phyloP scores from a whole-genome alignment of 1,284 basidiomycete species.

The Coniferiporia weirii region DNA sequence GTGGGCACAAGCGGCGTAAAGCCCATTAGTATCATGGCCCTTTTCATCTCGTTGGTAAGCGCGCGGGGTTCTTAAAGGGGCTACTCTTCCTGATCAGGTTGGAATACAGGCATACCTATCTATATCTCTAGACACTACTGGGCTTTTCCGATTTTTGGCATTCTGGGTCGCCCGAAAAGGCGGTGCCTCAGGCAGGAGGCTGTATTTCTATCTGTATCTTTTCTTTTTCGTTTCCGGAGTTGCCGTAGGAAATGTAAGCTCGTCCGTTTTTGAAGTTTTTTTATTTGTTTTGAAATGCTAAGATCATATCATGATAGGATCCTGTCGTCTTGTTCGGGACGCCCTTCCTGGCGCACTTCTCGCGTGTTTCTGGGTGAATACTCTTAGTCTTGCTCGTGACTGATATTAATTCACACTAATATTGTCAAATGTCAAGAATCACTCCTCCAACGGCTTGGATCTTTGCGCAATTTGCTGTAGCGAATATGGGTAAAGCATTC shows the following conservation, averaged over 20 bases:
- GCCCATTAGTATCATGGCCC: conserved; percentile 89
- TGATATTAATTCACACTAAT: neutral
- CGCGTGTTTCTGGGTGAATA: conserved; percentile 56
- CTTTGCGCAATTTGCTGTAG: conserved; percentile 65
- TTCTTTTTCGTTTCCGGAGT: conserved; percentile 79
- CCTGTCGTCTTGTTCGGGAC: conserved; percentile 84
- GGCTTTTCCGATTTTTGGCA: conserved; percentile 81
- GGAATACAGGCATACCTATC: conserved; percentile 77
- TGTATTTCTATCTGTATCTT: conserved; percentile 77
- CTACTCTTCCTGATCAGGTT: neutral
- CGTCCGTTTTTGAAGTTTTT: neutral
- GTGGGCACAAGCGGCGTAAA: conserved; percentile 73
- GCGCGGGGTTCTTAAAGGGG: neutral
- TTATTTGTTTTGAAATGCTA: neutral
- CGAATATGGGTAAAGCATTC: conserved; percentile 75
- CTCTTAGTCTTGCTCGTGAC: conserved; percentile 22
- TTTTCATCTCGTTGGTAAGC: conserved; percentile 79
- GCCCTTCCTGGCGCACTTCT: conserved; percentile 83
- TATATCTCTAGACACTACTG: conserved; percentile 87
- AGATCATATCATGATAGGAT: conserved; percentile 39
- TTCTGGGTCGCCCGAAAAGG: conserved; percentile 82
- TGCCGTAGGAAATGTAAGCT: conserved; percentile 72
- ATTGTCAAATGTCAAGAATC: conserved; percentile 32
- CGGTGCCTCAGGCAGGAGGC: conserved; percentile 59
- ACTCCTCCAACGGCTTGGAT: conserved; percentile 58